Percentiles rank a stretch among this genome's conserved stretches.
Evolutionary conservation across 2,329 filamentous ascomycete genomes (phyloP).

Genomic region (Torrubiella hemipterigena): DNA sequence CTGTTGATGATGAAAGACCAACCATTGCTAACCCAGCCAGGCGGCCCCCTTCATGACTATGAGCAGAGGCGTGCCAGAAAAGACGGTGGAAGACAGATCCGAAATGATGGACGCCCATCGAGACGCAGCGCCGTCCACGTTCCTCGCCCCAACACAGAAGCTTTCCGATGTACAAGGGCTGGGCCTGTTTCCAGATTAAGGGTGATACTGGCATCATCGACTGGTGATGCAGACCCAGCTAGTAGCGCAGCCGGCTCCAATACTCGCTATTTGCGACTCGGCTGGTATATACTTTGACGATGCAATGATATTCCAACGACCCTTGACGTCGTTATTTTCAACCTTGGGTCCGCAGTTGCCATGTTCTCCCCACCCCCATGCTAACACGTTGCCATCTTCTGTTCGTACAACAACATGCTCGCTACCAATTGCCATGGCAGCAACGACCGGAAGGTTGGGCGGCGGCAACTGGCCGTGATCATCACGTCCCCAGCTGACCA

Average conservation of each 20-base stretch:
- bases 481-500: conserved; percentile 71
- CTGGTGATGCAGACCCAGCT: conserved; percentile 56
- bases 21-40: conserved; percentile 22
- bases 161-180: conserved; percentile 51
- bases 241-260: conserved; percentile 85
- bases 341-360: conserved; percentile 78
- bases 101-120: conserved; percentile 12
- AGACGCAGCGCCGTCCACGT: conserved; percentile 16
- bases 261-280: conserved; percentile 37
- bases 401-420: conserved; percentile 77
- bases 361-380: conserved; percentile 97
- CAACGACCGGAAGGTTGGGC: conserved; percentile 41
- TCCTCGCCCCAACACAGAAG: conserved; percentile 60
- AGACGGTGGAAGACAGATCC: conserved; percentile 12
- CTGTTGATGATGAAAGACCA: conserved; percentile 2
- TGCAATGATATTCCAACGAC: conserved; percentile 54
- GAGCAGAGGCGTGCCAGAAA: conserved; percentile 24
- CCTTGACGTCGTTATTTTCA: conserved; percentile 54
- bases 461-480: conserved; percentile 76
- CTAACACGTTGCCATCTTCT: conserved; percentile 51
- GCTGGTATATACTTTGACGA: conserved; percentile 41
- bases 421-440: conserved; percentile 67
- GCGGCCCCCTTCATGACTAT: conserved; percentile 31
- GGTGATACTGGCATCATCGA: conserved; percentile 6
- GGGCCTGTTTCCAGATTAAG: conserved; percentile 29